Evolutionary conservation across 2,329 filamentous ascomycete species (phyloP), one percentile per base, ranked within the genome.

Genomic region (Hymenoscyphus infarciens): DNA sequence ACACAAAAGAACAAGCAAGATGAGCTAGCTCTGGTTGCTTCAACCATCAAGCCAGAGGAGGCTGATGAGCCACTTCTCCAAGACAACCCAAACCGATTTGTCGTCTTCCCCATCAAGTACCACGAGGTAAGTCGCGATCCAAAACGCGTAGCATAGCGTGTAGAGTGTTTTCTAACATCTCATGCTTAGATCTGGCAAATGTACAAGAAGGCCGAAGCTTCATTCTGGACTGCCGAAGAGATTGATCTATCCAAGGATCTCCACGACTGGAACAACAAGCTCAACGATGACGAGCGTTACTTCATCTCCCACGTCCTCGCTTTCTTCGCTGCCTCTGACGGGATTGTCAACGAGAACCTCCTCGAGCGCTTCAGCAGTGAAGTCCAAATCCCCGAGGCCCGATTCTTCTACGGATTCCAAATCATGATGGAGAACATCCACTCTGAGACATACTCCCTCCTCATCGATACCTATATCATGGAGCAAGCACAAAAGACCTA

Each of bases 401-500:
- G 95, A 74, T 99, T 95, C 87, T 99, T 99, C 85, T 99, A 99
- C 79, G 95, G 95, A 68, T 99, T 99, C 86, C 95, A 99, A 83
- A 98, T 98, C 82, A 99, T 99, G 95, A 98, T 99, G 91, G 95
- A 99, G 85, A 99, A 99, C 82, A 97, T 99, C 74, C 95, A 99
- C 85, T 97, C 95, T 16, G 95, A 99, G 83, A 99, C 95, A 61
- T 99, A 99, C 86, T 98, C 94, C 22, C 88, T 99, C 39, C 88
- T 99, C 76, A 99, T 99, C 77, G 95, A 99, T 78, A 97, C 94
- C 67, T 99, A 99, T 80, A 96, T 99, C 81, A 97, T 96, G 84
- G 95, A 99, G 82, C 90, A 91, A 67, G 90, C 90, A 76, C 94
- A 99, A 82, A 88, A 92, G 71, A 90, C 86, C 66, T 93, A 98